Base-by-base conservation (phyloP, 306 rosid genomes). In the Mucuna pruriens region DNA sequence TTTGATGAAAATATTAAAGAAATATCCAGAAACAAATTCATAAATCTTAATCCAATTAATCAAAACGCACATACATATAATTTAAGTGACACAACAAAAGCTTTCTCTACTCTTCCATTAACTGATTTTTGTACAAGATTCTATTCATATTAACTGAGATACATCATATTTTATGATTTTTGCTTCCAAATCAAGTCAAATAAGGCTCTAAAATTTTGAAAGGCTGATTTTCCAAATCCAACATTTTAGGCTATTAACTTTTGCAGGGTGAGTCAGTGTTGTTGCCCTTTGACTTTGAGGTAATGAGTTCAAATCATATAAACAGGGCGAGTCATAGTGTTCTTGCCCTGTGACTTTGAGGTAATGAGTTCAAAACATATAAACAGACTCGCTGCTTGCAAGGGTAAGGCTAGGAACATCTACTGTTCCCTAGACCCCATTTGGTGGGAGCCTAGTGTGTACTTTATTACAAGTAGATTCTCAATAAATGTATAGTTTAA, bases 61-160 rank as follows among this genome's bases (percentile, higher is more conserved):
- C n/a, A n/a, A n/a, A n/a, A n/a, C n/a, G n/a, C n/a, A n/a, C n/a
- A n/a, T n/a, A n/a, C n/a, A n/a, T n/a, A n/a, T n/a, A n/a, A n/a
- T n/a, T n/a, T n/a, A n/a, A n/a, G n/a, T n/a, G n/a, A n/a, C n/a
- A n/a, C n/a, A n/a, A n/a, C n/a, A n/a, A n/a, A n/a, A n/a, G n/a
- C n/a, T n/a, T n/a, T n/a, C n/a, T n/a, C n/a, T n/a, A n/a, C n/a
- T n/a, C n/a, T n/a, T n/a, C n/a, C n/a, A n/a, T n/a, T n/a, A n/a
- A n/a, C n/a, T n/a, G n/a, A n/a, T n/a, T n/a, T n/a, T n/a, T n/a
- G n/a, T n/a, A n/a, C n/a, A n/a, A n/a, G n/a, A n/a, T n/a, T n/a
- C n/a, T n/a, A n/a, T n/a, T n/a, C n/a, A n/a, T n/a, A 22, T 45
- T 65, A 80, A 51, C n/a, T 66, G 54, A 11, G 20, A 55, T 40